phyloP scores from a whole-genome alignment of 1,139 yeast genomes.

The Waltiozyma sp. region DNA sequence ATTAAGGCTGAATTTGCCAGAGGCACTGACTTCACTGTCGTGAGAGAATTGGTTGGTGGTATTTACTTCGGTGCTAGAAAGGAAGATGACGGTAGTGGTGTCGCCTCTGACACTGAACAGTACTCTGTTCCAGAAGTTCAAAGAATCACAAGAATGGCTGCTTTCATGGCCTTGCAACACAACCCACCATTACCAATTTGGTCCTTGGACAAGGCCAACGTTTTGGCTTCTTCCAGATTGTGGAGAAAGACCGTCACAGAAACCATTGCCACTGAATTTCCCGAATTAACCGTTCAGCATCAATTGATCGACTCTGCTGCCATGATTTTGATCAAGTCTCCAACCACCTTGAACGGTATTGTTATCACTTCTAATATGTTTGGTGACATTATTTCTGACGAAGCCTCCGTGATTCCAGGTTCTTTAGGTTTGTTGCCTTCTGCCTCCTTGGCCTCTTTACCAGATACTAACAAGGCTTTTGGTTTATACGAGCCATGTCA shows the following conservation, averaged over 20 bases:
- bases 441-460: constrained; percentile 90
- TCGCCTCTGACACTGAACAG: constrained; percentile 90
- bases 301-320: constrained; percentile 98
- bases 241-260: constrained; percentile 92
- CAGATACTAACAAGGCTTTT: constrained; percentile 86
- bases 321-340: constrained; percentile 87
- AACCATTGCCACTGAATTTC: constrained; percentile 79
- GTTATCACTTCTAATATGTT: constrained; percentile 92
- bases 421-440: constrained; percentile 92
- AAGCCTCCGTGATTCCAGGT: constrained; percentile 96
- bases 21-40: constrained; percentile 88
- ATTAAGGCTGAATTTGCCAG: constrained; percentile 71
- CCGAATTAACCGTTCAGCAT: constrained; percentile 74
- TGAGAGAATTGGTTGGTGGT: constrained; percentile 95
- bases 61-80: constrained; percentile 92
- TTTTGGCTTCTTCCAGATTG: constrained; percentile 86
- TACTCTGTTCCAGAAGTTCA: constrained; percentile 86
- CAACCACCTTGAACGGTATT: constrained; percentile 83
- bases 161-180: constrained; percentile 86
- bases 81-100: constrained; percentile 79
- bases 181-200: constrained; percentile 90
- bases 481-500: constrained; percentile 98
- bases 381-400: constrained; percentile 96
- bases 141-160: constrained; percentile 97
- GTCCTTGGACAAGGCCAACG: constrained; percentile 96